Percentiles rank a stretch among this genome's conserved stretches.
phyloP scores from a whole-genome alignment of 108 stramenopile species.

The Tribonema minus region DNA sequence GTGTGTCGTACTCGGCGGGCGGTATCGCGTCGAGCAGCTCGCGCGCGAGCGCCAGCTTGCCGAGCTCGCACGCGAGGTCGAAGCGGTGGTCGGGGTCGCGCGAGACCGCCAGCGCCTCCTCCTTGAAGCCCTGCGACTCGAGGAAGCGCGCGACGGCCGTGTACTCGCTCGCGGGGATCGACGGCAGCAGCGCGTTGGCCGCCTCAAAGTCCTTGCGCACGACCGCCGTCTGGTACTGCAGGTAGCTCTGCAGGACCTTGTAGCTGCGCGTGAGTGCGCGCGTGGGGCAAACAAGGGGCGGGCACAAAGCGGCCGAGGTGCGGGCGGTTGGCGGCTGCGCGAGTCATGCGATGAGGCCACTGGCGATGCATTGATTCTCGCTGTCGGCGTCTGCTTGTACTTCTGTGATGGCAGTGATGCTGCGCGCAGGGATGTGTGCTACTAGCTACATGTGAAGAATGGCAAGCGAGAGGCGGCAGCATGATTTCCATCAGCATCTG shows the following conservation, averaged over 20 bases:
- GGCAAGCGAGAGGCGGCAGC: too few relatives aligned
- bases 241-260: not conserved
- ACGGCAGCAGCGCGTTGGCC: conserved; percentile 86
- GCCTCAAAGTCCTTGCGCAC: conserved; percentile 96
- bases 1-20: conserved; percentile 68
- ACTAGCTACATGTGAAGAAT: too few relatives aligned
- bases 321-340: conserved; percentile 87
- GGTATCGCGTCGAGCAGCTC: conserved; percentile 73
- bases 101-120: conserved; percentile 74
- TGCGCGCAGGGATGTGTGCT: too few relatives aligned
- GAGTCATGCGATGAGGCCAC: too few relatives aligned
- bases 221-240: conserved; percentile 90
- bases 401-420: too few relatives aligned
- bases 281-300: too few relatives aligned
- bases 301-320: too few relatives aligned
- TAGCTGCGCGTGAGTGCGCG: too few relatives aligned
- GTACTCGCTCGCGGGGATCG: conserved; percentile 83
- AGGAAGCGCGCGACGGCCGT: conserved; percentile 91
- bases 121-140: conserved; percentile 98
- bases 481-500: too few relatives aligned
- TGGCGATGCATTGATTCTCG: too few relatives aligned
- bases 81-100: conserved; percentile 87
- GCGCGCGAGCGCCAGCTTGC: conserved; percentile 78
- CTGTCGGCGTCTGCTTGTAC: too few relatives aligned
- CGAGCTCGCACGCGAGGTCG: conserved; percentile 90